phyloP scores from a whole-genome alignment of 768 basidiomycete genomes.

The Coprinopsis strossmayeri region DNA sequence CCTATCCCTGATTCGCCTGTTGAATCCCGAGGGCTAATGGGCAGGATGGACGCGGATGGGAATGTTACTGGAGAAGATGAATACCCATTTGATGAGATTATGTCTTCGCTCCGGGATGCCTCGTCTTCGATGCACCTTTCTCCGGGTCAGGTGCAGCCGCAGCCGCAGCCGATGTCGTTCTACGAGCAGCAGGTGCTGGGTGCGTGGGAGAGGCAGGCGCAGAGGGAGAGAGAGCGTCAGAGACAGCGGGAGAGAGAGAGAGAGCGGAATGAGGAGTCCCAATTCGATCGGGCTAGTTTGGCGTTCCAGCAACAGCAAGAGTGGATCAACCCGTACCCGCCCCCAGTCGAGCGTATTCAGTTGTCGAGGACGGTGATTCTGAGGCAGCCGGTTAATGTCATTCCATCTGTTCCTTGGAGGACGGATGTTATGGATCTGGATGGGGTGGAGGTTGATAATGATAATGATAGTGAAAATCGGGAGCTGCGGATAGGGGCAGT shows the following conservation, averaged over 20 bases:
- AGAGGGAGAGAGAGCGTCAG: conserved; percentile 7
- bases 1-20: conserved; percentile 11
- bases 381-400: not conserved
- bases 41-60: not conserved
- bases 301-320: not conserved
- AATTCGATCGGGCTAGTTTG: no score
- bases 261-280: no score
- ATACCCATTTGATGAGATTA: not conserved
- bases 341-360: not conserved
- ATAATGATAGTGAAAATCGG: no score
- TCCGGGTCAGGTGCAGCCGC: not conserved
- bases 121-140: not conserved
- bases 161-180: conserved; percentile 13
- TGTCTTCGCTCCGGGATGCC: not conserved
- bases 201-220: conserved; percentile 16
- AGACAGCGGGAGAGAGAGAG: not conserved
- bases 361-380: not conserved
- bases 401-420: not conserved
- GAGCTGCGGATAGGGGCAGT: not conserved
- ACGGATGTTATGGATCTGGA: not conserved
- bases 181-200: conserved; percentile 19
- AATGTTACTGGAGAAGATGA: no score
- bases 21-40: no score
- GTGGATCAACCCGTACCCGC: not conserved
- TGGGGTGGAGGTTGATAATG: not conserved